Conservation (phyloP, 2,329 filamentous ascomycete genomes). For the Lachnellula cervina region DNA sequence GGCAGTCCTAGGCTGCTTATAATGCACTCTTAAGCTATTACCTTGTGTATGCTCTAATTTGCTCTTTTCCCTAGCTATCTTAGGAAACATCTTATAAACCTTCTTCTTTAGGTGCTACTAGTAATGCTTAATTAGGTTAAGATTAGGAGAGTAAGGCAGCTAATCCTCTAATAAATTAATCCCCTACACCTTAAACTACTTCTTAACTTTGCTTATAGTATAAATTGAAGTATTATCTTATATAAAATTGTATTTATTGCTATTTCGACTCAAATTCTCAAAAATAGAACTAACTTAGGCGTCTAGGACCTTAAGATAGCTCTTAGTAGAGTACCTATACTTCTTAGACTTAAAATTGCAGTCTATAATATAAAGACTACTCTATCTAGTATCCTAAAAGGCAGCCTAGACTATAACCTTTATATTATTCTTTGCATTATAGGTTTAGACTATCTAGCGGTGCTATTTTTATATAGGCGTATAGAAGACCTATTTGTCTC, state of each 20-base stretch:
- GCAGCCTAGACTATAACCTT: too few relatives aligned
- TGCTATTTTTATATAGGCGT: too few relatives aligned
- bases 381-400: neutral
- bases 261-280: too few relatives aligned
- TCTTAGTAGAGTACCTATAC: neutral
- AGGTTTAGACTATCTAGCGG: too few relatives aligned
- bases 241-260: too few relatives aligned
- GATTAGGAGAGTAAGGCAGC: constrained; percentile 37
- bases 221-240: too few relatives aligned
- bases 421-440: too few relatives aligned
- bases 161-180: constrained; percentile 34
- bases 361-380: neutral
- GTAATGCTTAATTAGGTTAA: constrained; percentile 26
- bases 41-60: neutral
- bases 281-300: too few relatives aligned
- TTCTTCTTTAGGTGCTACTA: neutral
- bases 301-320: too few relatives aligned
- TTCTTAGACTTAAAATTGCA: neutral
- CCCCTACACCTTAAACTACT: neutral
- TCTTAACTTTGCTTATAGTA: neutral
- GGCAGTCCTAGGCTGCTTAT: neutral
- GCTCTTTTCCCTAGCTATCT: neutral
- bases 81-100: neutral
- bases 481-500: too few relatives aligned
- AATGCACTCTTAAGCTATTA: neutral